Conservation (phyloP, 2,329 filamentous ascomycete species). For the Fusarium euwallaceae region DNA sequence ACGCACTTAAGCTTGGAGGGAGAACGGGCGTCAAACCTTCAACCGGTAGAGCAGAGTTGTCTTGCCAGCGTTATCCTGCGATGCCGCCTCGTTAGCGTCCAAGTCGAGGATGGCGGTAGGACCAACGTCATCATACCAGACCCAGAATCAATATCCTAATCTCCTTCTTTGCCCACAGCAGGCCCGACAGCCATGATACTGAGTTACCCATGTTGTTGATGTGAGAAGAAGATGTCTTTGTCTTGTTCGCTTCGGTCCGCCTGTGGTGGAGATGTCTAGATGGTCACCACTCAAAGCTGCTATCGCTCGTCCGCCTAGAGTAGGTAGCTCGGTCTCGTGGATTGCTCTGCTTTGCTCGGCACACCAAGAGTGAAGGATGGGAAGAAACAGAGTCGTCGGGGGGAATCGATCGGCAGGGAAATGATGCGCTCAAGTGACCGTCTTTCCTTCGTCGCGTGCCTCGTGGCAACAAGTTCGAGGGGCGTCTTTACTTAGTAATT, state of each 20-base stretch:
- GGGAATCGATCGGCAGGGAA: background rate
- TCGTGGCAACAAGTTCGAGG: slow-evolving; percentile 37
- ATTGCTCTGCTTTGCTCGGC: background rate
- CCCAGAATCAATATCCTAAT: slow-evolving; percentile 95
- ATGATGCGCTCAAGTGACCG: slow-evolving; percentile 13
- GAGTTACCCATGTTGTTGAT: slow-evolving; percentile 70
- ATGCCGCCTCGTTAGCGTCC: slow-evolving; percentile 33
- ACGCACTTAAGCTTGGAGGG: background rate
- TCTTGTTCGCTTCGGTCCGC: slow-evolving; percentile 23
- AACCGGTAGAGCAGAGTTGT: slow-evolving; percentile 96
- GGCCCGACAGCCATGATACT: slow-evolving; percentile 77
- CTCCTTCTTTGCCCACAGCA: slow-evolving; percentile 95
- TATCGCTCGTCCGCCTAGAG: slow-evolving; percentile 5
- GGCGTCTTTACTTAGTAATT: slow-evolving; percentile 36
- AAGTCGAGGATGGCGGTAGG: slow-evolving; percentile 21
- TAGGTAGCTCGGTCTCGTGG: slow-evolving; percentile 18
- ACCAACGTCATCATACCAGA: slow-evolving; percentile 71
- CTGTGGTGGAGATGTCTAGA: slow-evolving; percentile 7
- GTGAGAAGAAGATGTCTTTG: slow-evolving; percentile 6
- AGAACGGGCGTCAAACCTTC: slow-evolving; percentile 71
- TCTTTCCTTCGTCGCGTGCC: slow-evolving; percentile 36
- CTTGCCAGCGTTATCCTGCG: slow-evolving; percentile 96
- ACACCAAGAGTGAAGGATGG: slow-evolving; percentile 7
- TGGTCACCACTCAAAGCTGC: slow-evolving; percentile 14
- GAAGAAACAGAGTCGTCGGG: slow-evolving; percentile 2